These are phyloP conservation scores for Calycina marina DNA, from an alignment of 2,329 filamentous ascomycete species.

Conservation along the genomic window DNA sequence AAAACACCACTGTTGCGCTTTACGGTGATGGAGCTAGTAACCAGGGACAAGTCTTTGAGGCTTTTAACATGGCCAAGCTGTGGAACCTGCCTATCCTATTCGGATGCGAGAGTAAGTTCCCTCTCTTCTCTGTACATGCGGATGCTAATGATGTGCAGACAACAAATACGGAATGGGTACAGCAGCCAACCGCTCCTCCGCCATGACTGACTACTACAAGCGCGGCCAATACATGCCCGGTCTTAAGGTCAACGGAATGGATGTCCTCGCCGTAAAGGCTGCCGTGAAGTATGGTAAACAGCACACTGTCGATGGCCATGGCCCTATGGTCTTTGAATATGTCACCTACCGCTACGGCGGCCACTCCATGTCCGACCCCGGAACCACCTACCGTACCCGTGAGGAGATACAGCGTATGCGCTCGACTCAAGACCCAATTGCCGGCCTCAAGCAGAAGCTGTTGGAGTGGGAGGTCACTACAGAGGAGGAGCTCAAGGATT, in stretches of 20 bases:
- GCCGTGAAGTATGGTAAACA: conserved; percentile 90
- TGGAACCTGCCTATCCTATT: conserved; percentile 95
- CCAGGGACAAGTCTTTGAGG: conserved; percentile 98
- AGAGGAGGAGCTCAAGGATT: conserved; percentile 89
- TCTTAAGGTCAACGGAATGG: conserved; percentile 99
- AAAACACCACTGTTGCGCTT: conserved; percentile 75
- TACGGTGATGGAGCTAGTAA: conserved; percentile 98
- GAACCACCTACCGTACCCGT: conserved; percentile 96
- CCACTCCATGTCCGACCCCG: conserved; percentile 99
- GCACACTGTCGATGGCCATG: conserved; percentile 69
- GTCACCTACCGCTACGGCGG: conserved; percentile 99
- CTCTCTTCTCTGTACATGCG: neutral
- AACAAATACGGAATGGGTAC: conserved; percentile 99
- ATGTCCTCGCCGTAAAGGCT: conserved; percentile 93
- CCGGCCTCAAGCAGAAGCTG: conserved; percentile 94
- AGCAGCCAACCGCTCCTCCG: conserved; percentile 81
- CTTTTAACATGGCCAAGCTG: conserved; percentile 99
- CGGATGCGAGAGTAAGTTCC: conserved; percentile 86
- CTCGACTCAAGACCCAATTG: conserved; percentile 95
- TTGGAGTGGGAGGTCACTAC: conserved; percentile 84
- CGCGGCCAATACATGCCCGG: conserved; percentile 98
- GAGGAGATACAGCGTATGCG: conserved; percentile 99
- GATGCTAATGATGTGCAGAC: conserved; percentile 38
- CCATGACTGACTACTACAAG: conserved; percentile 99
- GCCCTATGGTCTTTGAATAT: conserved; percentile 93